Conservation (phyloP, 768 basidiomycete genomes). For the Lactifluus echinatus region DNA sequence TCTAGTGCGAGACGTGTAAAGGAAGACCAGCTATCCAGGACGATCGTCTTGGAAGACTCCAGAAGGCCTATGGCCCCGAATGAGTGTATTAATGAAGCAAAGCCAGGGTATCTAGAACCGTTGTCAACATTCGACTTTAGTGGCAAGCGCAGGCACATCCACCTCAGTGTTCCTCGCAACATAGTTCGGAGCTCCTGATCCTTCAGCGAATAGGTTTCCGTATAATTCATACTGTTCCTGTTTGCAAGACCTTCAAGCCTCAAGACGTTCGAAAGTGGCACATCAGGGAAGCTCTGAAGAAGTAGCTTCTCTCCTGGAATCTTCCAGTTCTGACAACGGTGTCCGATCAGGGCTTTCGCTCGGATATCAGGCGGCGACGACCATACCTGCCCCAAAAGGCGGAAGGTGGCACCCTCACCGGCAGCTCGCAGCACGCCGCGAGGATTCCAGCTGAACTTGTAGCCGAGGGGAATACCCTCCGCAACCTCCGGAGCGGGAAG, state of each 20-base stretch:
- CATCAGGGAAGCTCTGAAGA: slow-evolving; percentile 47
- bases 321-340: slow-evolving; percentile 32
- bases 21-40: slow-evolving; percentile 32
- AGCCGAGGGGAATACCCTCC: slow-evolving; percentile 60
- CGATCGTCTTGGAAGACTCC: slow-evolving; percentile 32
- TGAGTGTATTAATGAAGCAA: slow-evolving; percentile 60
- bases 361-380: not conserved
- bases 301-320: slow-evolving; percentile 51
- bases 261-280: slow-evolving; percentile 56
- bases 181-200: slow-evolving; percentile 45
- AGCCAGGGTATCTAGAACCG: slow-evolving; percentile 68
- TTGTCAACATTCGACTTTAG: not conserved
- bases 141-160: slow-evolving; percentile 11
- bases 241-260: slow-evolving; percentile 82
- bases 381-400: slow-evolving; percentile 44
- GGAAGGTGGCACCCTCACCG: slow-evolving; percentile 60
- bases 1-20: slow-evolving; percentile 31
- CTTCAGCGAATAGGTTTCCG: slow-evolving; percentile 51
- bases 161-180: slow-evolving; percentile 81
- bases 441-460: slow-evolving; percentile 93
- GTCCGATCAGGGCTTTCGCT: not conserved
- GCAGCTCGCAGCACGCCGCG: slow-evolving; percentile 79
- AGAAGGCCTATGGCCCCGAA: slow-evolving; percentile 69
- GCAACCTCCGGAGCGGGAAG: slow-evolving; percentile 68
- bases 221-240: slow-evolving; percentile 69